Base-by-base conservation (phyloP, 257 asterid species). In the Misopates orontium region DNA sequence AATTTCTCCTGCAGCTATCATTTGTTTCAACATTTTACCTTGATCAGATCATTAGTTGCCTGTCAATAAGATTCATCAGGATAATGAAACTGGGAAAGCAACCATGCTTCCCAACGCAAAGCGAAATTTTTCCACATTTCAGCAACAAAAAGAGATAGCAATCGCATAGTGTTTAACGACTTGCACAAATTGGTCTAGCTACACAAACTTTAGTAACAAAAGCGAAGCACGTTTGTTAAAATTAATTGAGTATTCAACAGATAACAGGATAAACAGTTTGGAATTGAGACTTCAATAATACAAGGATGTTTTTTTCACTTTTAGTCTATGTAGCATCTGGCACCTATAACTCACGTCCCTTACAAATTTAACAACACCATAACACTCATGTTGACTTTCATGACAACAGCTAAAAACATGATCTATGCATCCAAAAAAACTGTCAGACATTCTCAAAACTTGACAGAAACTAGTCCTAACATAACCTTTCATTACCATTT, bases 21-120 rank as follows among this genome's bases (percentile, higher is more conserved):
- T 60, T 65, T 39, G 50, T 73, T 59, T 72, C 73, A 40, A 55
- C 28, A 23, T 25, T 64, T 65, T 64, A 39, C 11, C 64, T 22
- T 13, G 32, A 55, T 56, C 64, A 23, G 41, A 41, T 22, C 49
- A 67, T 63, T 64, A 19, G 58, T 63, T 50, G 40, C 79, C 77
- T 74, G 77, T 31, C 44, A 25, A 65, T 22, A 56, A 60, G 36
- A 61, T 54, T n/a, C 62, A 67, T 66, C 25, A 23, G 54, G 21
- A 42, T n/a, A 54, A 36, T 36, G 17, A 50, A 58, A 71, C 42
- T 23, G 48, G 47, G 55, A 44, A 28, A 28, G 3, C 36, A 28
- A 24, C 25, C 17, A 16, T 11, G 31, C 11, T 24, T 56, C 39
- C 62, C 22, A 56, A n/a, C 19, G 39, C 50, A 20, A 6, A 1